phyloP scores from a whole-genome alignment of 352 stramenopile genomes.

The Globisporangium emineosum region DNA sequence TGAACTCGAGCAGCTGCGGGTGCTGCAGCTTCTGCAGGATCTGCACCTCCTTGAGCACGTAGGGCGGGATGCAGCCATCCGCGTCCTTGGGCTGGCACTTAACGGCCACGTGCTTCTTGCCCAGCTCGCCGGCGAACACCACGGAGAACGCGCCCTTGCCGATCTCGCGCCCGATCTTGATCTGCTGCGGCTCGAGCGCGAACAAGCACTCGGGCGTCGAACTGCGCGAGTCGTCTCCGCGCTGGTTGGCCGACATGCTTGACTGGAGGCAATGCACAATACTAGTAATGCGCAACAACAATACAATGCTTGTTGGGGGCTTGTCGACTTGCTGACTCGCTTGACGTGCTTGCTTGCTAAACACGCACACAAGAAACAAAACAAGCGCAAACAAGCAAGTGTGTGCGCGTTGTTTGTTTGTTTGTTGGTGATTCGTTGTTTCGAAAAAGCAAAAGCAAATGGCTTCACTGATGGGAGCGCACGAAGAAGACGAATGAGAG shows the following conservation, averaged over 20 bases:
- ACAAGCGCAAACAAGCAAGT: neutral
- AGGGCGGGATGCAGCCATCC: slow-evolving; percentile 61
- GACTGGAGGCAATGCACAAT: no score
- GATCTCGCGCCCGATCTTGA: slow-evolving; percentile 81
- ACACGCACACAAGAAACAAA: neutral
- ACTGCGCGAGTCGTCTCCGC: slow-evolving; percentile 23
- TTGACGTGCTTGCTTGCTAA: slow-evolving; percentile 1
- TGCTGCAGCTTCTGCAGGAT: slow-evolving; percentile 65
- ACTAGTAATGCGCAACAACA: neutral
- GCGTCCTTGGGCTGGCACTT: slow-evolving; percentile 85
- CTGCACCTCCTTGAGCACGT: slow-evolving; percentile 77
- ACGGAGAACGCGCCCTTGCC: slow-evolving; percentile 84
- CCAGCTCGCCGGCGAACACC: slow-evolving; percentile 73
- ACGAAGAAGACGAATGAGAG: slow-evolving; percentile 5
- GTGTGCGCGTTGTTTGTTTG: neutral
- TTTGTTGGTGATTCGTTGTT: neutral
- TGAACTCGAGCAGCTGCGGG: slow-evolving; percentile 72
- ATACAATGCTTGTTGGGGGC: slow-evolving; percentile 9
- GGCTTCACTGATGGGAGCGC: slow-evolving; percentile 15
- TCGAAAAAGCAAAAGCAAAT: slow-evolving; percentile 2
- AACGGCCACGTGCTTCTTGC: slow-evolving; percentile 70
- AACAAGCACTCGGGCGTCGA: slow-evolving; percentile 34
- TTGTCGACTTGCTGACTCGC: no score
- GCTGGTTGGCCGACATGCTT: slow-evolving; percentile 38
- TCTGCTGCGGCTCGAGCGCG: slow-evolving; percentile 44